phyloP scores from a whole-genome alignment of 805 yeast species.

The Candida wancherniae region DNA sequence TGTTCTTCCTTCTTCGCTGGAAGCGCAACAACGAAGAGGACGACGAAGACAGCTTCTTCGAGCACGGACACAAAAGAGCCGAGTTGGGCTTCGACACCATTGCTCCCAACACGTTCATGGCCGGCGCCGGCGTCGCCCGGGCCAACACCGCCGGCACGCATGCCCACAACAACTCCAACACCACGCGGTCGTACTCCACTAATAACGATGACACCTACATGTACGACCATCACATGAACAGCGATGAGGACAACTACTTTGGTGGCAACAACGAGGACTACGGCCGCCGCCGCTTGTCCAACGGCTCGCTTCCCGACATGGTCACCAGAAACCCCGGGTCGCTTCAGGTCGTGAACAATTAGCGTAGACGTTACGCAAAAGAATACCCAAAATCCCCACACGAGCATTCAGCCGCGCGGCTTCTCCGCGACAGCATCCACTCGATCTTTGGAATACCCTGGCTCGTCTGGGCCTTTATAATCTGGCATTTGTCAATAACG shows the following conservation, averaged over 20 bases:
- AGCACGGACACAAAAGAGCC: constrained; percentile 8
- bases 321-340: constrained; percentile 43
- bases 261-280: constrained; percentile 20
- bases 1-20: constrained; percentile 40
- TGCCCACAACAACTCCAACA: constrained; percentile 15
- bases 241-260: constrained; percentile 4
- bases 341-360: constrained; percentile 46
- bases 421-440: too few species aligned
- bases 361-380: too few species aligned
- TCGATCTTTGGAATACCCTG: too few species aligned
- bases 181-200: constrained; percentile 14
- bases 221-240: constrained; percentile 2
- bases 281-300: constrained; percentile 48
- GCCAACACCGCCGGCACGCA: constrained; percentile 17
- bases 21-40: constrained; percentile 31
- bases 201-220: constrained; percentile 16
- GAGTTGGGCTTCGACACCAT: constrained; percentile 24
- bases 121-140: constrained; percentile 13
- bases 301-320: constrained; percentile 51
- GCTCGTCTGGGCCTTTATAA: too few species aligned
- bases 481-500: too few species aligned
- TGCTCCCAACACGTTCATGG: constrained; percentile 22
- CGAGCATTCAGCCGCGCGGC: too few species aligned
- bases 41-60: constrained; percentile 36
- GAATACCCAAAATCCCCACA: too few species aligned